A percentile compares a stretch with the other conserved stretches of the same genome.
These are phyloP conservation scores for Aspergillus awamori DNA, from an alignment of 2,329 filamentous ascomycete genomes.

Conservation along the genomic window DNA sequence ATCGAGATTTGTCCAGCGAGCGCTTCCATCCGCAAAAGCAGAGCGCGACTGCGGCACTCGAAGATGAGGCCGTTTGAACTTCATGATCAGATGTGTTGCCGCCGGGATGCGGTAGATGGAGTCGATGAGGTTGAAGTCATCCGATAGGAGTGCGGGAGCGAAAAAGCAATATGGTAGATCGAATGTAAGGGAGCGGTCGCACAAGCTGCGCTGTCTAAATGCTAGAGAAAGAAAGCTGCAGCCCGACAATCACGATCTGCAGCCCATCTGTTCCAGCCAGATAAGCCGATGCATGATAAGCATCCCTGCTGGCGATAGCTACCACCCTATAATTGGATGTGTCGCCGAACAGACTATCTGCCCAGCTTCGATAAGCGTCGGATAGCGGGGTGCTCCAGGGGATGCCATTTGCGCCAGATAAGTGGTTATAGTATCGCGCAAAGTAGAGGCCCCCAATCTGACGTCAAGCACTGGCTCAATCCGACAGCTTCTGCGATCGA, in stretches of 20 bases:
- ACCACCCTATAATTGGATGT: constrained; percentile 1
- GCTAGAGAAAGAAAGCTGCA: neutral
- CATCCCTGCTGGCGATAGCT: neutral
- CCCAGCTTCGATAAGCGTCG: neutral
- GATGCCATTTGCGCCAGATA: neutral
- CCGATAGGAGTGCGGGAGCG: neutral
- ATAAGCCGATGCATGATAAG: constrained; percentile 9
- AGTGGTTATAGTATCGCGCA: neutral
- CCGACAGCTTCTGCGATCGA: neutral
- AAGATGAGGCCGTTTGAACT: constrained; percentile 44
- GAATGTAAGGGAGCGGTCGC: constrained; percentile 1
- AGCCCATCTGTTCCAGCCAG: neutral
- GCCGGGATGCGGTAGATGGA: neutral
- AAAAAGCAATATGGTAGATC: neutral
- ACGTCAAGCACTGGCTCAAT: neutral
- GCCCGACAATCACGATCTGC: neutral
- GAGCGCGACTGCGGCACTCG: constrained; percentile 51
- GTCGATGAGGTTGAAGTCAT: neutral
- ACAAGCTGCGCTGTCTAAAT: neutral
- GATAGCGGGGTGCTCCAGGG: neutral
- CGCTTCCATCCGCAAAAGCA: constrained; percentile 49
- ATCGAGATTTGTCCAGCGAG: constrained; percentile 53
- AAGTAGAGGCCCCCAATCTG: neutral
- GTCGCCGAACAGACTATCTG: neutral
- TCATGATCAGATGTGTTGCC: constrained; percentile 18